Evolutionary conservation across 75 land plant genomes (phyloP), one percentile per base, ranked within the genome.

Genomic region (Pseudotsuga menziesii): DNA sequence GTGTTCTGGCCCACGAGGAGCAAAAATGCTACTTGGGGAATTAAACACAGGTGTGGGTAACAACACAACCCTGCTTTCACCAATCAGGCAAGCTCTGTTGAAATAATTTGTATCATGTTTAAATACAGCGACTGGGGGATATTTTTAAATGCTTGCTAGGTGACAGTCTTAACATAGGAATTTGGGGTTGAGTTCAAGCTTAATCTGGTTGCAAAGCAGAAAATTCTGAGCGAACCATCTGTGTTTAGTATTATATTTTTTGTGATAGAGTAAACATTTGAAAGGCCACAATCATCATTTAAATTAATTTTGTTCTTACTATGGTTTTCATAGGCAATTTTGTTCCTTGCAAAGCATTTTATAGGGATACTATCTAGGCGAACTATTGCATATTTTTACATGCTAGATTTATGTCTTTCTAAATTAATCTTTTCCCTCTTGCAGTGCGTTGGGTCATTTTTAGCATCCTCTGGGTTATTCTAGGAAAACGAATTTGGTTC

Each of bases 401-500:
- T 64, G 69, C n/a, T 64, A 64, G 39, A 22, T 41, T 69, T 36
- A 69, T 61, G 64, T 20, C 13, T 69, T 64, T 69, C 52, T 41
- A n/a, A 69, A n/a, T 35, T 17, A 1, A 1, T 15, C 0, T 26
- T 36, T 77, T 6, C 76, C 74, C 74, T 89, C 87, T 78, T 86
- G 89, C 87, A 88, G 90, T 93, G 78, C 88, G 98, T 67, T 83
- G 73, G 44, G 61, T 83, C 4, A 85, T 94, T 7, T 97, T 97
- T 84, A 93, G 98, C 48, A 61, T 80, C 41, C 52, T 86, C 36
- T 97, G 89, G 88, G 83, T 97, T 26, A 44, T 92, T 58, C 82
- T 90, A 72, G 99, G 99, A 70, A 97, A 97, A 81, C 88, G 95
- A 57, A 83, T 92, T 5, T 97, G 99, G 99, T 89, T 97, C 60